Conservation (phyloP, 2,329 filamentous ascomycete genomes). For the Raffaelea albimanens region DNA sequence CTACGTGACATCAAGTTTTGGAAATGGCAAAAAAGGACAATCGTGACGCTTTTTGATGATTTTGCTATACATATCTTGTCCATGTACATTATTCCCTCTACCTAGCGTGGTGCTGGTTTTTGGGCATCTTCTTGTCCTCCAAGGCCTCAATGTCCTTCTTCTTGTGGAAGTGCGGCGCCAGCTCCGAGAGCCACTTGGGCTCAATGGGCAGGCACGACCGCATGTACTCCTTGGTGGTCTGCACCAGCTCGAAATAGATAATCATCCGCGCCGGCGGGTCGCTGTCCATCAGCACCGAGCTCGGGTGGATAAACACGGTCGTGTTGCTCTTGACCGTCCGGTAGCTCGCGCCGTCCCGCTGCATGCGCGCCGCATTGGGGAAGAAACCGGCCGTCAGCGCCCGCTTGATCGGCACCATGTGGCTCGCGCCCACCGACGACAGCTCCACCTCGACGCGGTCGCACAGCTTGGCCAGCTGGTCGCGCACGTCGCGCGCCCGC, state of each 20-base stretch:
- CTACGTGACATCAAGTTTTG: too few species aligned
- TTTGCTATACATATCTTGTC: too few species aligned
- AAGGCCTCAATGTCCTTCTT: slow-evolving; percentile 78
- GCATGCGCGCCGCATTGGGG: slow-evolving; percentile 77
- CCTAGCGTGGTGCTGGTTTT: too few species aligned
- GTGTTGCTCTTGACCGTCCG: slow-evolving; percentile 85
- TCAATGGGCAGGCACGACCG: slow-evolving; percentile 78
- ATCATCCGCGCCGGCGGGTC: slow-evolving; percentile 74
- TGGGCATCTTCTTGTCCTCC: slow-evolving; percentile 59
- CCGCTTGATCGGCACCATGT: slow-evolving; percentile 73
- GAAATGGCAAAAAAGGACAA: too few species aligned
- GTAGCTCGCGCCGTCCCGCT: slow-evolving; percentile 78
- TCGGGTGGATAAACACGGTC: slow-evolving; percentile 86
- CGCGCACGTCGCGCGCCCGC: slow-evolving; percentile 80
- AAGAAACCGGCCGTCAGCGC: slow-evolving; percentile 90
- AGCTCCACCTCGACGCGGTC: slow-evolving; percentile 81
- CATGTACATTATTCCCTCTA: too few species aligned
- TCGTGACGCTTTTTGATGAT: too few species aligned
- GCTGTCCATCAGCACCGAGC: slow-evolving; percentile 66
- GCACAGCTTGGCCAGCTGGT: slow-evolving; percentile 85
- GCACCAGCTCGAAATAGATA: slow-evolving; percentile 75
- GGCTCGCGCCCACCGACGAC: slow-evolving; percentile 58
- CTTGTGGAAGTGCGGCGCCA: slow-evolving; percentile 92
- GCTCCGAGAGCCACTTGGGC: slow-evolving; percentile 74
- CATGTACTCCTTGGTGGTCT: slow-evolving; percentile 89